Percentiles rank a stretch among this genome's conserved stretches.
phyloP scores from a whole-genome alignment of 1,284 basidiomycete species.

The Microbotryum saponariae region DNA sequence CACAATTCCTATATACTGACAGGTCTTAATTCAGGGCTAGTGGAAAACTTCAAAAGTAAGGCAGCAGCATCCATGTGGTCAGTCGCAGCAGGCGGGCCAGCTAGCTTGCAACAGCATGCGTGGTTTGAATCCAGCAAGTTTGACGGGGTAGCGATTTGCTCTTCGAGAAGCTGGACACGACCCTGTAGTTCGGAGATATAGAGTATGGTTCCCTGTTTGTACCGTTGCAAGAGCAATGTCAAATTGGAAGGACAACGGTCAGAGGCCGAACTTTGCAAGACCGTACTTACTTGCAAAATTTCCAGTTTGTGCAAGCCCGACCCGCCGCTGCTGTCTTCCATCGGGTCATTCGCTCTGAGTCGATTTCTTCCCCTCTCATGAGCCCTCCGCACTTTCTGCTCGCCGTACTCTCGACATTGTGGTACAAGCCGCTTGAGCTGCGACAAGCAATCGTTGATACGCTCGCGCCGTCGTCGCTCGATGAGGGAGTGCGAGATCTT shows the following conservation, averaged over 20 bases:
- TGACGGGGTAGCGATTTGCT: neutral
- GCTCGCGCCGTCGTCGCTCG: slow-evolving; percentile 69
- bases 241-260: too few species aligned
- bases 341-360: slow-evolving; percentile 13
- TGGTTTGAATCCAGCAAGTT: too few species aligned
- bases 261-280: too few species aligned
- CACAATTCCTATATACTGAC: slow-evolving; percentile 1
- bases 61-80: slow-evolving; percentile 13
- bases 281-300: slow-evolving; percentile 50
- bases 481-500: slow-evolving; percentile 75
- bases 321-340: slow-evolving; percentile 26
- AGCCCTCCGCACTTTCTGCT: slow-evolving; percentile 38
- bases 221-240: neutral
- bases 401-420: slow-evolving; percentile 23
- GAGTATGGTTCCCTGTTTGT: slow-evolving; percentile 24
- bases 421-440: slow-evolving; percentile 60
- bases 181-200: slow-evolving; percentile 24
- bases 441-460: slow-evolving; percentile 70
- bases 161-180: slow-evolving; percentile 1
- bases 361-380: slow-evolving; percentile 38
- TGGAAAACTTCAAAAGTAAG: slow-evolving; percentile 18
- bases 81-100: neutral
- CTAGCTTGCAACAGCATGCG: neutral
- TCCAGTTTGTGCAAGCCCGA: slow-evolving; percentile 69
- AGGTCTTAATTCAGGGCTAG: slow-evolving; percentile 25